Conservation (phyloP, 345 rosid genomes). For the Melaleuca alternifolia region DNA sequence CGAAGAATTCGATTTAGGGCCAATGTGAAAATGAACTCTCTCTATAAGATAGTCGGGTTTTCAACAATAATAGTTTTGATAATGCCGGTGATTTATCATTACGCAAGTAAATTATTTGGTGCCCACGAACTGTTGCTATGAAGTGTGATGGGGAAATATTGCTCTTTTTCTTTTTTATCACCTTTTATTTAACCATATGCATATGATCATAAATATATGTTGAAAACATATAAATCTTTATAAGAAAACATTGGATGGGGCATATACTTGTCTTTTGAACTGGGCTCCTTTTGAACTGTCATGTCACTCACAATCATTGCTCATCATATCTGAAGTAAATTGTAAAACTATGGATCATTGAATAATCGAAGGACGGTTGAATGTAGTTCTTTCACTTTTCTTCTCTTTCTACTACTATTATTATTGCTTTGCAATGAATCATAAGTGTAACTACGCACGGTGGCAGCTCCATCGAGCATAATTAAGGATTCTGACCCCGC, state of each 20-base stretch:
- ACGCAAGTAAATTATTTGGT: background rate
- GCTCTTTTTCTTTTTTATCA: background rate
- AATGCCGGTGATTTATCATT: background rate
- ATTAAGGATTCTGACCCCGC: background rate
- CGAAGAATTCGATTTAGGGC: background rate
- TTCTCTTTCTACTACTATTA: background rate
- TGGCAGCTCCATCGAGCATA: background rate
- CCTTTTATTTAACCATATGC: background rate
- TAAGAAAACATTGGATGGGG: background rate
- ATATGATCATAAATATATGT: background rate
- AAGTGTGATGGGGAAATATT: background rate
- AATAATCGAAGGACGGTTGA: background rate
- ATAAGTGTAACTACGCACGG: background rate
- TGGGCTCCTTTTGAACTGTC: background rate
- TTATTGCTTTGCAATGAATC: background rate
- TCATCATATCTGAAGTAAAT: background rate
- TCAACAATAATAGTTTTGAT: background rate
- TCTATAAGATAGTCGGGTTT: background rate
- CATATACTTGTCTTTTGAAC: background rate
- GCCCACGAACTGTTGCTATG: background rate
- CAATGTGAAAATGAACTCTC: background rate
- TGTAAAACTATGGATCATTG: background rate
- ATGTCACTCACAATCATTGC: background rate
- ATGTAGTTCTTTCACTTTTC: background rate
- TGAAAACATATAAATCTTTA: background rate